Conservation (phyloP, 768 basidiomycete genomes). For the Hirschioporus abietinus region DNA sequence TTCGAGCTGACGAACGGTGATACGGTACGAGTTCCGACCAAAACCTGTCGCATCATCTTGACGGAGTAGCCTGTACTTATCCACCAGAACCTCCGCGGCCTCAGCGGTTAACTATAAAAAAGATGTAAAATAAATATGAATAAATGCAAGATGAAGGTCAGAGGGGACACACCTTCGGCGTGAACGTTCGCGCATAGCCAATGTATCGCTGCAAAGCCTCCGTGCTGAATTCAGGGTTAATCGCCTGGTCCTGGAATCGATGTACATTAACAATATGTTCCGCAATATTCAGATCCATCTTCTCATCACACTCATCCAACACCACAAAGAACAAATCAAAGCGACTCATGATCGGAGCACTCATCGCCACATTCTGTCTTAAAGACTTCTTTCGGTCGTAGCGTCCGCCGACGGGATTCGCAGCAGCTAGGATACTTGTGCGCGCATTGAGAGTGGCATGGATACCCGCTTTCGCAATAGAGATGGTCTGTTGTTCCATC, state of each 20-base stretch:
- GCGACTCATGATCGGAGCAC: conserved; percentile 97
- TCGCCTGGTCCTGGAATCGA: conserved; percentile 90
- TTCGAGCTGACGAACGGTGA: conserved; percentile 96
- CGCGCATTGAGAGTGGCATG: conserved; percentile 97
- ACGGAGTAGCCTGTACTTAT: conserved; percentile 88
- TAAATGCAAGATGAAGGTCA: conserved; percentile 7
- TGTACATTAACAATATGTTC: conserved; percentile 98
- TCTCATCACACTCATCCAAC: conserved; percentile 93
- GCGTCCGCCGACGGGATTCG: conserved; percentile 94
- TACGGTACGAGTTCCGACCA: conserved; percentile 90
- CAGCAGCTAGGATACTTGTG: conserved; percentile 95
- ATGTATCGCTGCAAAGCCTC: conserved; percentile 96
- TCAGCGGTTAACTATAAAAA: conserved; percentile 75
- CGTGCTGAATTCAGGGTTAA: conserved; percentile 95
- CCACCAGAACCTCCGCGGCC: conserved; percentile 88
- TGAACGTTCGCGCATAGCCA: conserved; percentile 94
- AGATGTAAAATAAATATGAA: conserved; percentile 4
- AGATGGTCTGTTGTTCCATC: conserved; percentile 99
- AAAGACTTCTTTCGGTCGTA: conserved; percentile 94
- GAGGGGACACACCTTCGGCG: conserved; percentile 69
- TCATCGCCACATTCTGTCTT: conserved; percentile 93
- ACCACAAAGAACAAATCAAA: conserved; percentile 99
- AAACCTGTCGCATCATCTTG: conserved; percentile 90
- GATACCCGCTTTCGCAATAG: conserved; percentile 98
- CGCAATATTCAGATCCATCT: conserved; percentile 88